Evolutionary conservation across 2,329 filamentous ascomycete genomes (phyloP), one percentile per base, ranked within the genome.

Genomic region (Fusarium poae): DNA sequence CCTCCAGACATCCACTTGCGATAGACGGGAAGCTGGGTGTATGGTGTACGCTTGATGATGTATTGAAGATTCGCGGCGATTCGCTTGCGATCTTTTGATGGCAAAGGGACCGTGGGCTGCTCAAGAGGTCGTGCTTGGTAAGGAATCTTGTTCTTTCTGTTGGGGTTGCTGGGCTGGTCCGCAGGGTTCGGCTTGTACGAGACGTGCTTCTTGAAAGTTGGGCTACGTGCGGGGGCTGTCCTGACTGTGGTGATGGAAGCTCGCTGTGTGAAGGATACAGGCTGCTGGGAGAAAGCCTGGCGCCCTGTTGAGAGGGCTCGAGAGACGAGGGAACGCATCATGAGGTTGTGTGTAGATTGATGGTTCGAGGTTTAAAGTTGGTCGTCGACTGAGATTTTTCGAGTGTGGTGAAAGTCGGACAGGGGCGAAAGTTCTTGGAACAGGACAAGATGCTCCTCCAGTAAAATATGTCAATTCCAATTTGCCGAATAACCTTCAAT

Each of bases 21-120:
- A 81, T 98, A 99, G 44, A 98, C 86, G 25, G 93, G 89, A 4
- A 96, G 82, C 70, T 93, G 88, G 48, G 89, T 87, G 37, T 87
- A 90, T 2, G 84, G 81, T 5, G 93, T 95, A 65, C 93, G 90
- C 52, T 84, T 83, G 68, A 98, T 85, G 73, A 89, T 85, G 82
- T 94, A 97, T 13, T 88, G 85, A 25, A 72, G 60, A 15, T 67
- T 50, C 15, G 68, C 66, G 15, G 60, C 58, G 40, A 80, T 72
- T 49, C 79, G 71, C 35, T 77, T 72, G 11, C 62, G 49, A 1
- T 77, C 73, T 55, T 77, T 78, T 12, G 76, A 68, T 6, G 78
- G 76, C 2, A 73, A 72, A 20, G 78, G 76, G 7, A 73, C 62
- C 43, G 76, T 73, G 7, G 69, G 59, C 16, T 72, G 76, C 57